Conservation (phyloP, 2,329 filamentous ascomycete genomes). For the Helotiales sp. region DNA sequence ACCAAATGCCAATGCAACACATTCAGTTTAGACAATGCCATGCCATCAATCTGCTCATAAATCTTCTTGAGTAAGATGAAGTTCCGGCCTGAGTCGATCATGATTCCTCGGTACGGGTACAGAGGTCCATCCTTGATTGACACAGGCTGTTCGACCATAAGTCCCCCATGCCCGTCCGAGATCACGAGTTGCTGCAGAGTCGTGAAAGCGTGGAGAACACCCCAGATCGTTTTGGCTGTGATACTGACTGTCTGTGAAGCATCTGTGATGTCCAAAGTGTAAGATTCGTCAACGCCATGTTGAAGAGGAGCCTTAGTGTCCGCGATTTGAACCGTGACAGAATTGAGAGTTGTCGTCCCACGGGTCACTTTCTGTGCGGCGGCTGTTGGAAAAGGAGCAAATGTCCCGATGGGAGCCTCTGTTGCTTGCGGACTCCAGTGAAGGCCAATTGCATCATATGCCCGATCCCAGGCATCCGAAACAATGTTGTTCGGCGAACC, state of each 20-base stretch:
- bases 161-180: constrained; percentile 59
- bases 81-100: constrained; percentile 76
- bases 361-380: constrained; percentile 41
- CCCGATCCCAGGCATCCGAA: constrained; percentile 54
- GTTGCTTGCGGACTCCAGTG: constrained; percentile 59
- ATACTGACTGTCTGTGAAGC: constrained; percentile 53
- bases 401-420: constrained; percentile 56
- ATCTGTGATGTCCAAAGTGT: constrained; percentile 64
- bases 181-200: constrained; percentile 82
- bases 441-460: constrained; percentile 54
- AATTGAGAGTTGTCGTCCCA: constrained; percentile 43
- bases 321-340: constrained; percentile 52
- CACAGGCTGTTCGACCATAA: constrained; percentile 72
- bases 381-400: constrained; percentile 56
- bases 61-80: constrained; percentile 73
- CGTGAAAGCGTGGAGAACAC: constrained; percentile 72
- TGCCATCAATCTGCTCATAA: constrained; percentile 74
- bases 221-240: constrained; percentile 66
- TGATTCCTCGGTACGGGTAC: constrained; percentile 77
- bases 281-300: constrained; percentile 74
- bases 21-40: constrained; percentile 81
- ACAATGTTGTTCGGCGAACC: constrained; percentile 47
- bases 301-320: constrained; percentile 54
- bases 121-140: constrained; percentile 71
- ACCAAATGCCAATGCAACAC: constrained; percentile 79